phyloP scores from a whole-genome alignment of 345 rosid genomes.

The Eucalyptus melliodora region DNA sequence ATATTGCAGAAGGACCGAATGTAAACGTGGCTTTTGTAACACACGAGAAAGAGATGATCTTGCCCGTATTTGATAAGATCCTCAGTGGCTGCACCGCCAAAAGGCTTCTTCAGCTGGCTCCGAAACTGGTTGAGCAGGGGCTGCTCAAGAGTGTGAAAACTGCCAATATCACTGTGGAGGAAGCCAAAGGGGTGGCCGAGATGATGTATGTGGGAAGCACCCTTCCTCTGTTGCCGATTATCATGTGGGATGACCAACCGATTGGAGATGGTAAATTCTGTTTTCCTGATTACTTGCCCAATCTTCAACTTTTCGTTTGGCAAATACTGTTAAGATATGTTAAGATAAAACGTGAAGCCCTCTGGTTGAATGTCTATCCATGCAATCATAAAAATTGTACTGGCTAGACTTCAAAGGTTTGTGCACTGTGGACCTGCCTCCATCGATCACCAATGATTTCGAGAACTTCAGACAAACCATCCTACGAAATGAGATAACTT shows the following conservation, averaged over 20 bases:
- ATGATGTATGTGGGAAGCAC: slow-evolving; percentile 73
- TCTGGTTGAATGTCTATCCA: background rate
- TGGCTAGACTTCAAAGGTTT: background rate
- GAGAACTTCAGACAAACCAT: background rate
- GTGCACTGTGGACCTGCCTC: background rate
- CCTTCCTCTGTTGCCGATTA: slow-evolving; percentile 46
- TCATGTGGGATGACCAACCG: slow-evolving; percentile 50
- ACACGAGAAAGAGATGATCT: slow-evolving; percentile 33
- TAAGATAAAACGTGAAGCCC: background rate
- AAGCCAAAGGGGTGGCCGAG: slow-evolving; percentile 40
- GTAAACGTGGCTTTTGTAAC: slow-evolving; percentile 56
- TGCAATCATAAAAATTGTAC: background rate
- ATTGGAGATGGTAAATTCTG: slow-evolving; percentile 50
- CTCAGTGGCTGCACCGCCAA: slow-evolving; percentile 62
- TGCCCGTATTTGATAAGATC: slow-evolving; percentile 54
- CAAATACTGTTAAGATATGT: background rate
- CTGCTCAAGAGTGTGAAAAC: slow-evolving; percentile 25
- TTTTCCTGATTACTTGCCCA: background rate
- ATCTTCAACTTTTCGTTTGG: background rate
- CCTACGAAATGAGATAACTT: background rate
- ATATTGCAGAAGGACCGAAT: slow-evolving; percentile 56
- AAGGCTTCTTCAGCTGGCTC: slow-evolving; percentile 51
- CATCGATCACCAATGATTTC: background rate
- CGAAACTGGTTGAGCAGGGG: slow-evolving; percentile 43
- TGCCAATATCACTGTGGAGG: slow-evolving; percentile 19